phyloP scores from a whole-genome alignment of 2,329 filamentous ascomycete genomes.

The Sporothrix inflata region DNA sequence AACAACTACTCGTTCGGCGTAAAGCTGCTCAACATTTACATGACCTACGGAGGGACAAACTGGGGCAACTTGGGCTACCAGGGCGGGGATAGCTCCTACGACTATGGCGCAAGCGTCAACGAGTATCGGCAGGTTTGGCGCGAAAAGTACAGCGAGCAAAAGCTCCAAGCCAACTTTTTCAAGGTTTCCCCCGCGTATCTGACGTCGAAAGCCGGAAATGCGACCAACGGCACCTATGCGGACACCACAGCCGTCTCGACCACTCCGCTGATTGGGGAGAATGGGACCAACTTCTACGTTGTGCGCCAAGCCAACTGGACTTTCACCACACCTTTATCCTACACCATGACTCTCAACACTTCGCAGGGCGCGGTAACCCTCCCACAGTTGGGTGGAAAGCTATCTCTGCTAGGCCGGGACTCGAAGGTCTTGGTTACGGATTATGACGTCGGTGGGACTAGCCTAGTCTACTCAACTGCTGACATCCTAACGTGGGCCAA shows the following conservation, averaged over 20 bases:
- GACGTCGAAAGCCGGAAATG: background rate
- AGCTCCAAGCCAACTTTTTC: slow-evolving; percentile 41
- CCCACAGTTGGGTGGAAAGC: background rate
- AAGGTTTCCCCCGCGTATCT: slow-evolving; percentile 53
- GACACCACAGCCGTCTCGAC: background rate
- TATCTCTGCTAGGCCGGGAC: background rate
- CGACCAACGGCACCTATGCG: slow-evolving; percentile 8
- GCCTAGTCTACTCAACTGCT: background rate
- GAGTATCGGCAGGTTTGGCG: slow-evolving; percentile 17
- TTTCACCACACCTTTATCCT: background rate
- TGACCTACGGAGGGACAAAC: background rate
- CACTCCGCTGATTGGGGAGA: background rate
- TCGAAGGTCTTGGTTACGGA: background rate
- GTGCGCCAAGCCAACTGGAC: slow-evolving; percentile 19
- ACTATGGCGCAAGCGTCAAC: slow-evolving; percentile 17
- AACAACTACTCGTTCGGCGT: slow-evolving; percentile 14
- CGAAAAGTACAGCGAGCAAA: slow-evolving; percentile 16
- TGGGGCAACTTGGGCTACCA: slow-evolving; percentile 21
- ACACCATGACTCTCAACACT: slow-evolving; percentile 11
- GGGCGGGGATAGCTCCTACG: slow-evolving; percentile 22
- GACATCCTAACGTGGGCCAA: slow-evolving; percentile 1
- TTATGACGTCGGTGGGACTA: background rate
- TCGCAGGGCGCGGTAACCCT: background rate
- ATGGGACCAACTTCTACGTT: slow-evolving; percentile 18
- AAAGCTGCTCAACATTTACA: background rate